Evolutionary conservation across 441 rosid species (phyloP).

Genomic region (Populus hybrid): DNA sequence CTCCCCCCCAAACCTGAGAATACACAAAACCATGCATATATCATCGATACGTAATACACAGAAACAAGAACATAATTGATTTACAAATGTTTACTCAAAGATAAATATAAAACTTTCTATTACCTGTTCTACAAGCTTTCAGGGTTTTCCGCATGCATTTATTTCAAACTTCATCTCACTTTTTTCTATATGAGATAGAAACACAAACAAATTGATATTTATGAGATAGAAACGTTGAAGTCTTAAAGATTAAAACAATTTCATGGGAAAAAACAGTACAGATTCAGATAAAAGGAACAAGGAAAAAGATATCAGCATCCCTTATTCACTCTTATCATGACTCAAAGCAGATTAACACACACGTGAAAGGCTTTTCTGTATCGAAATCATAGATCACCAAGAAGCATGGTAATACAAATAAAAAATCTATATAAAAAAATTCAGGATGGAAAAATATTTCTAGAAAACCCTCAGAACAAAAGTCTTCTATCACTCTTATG

Average conservation of each 20-base stretch:
- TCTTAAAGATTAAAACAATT: too few relatives aligned
- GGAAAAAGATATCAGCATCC: background rate
- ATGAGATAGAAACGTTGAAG: background rate
- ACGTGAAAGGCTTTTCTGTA: background rate
- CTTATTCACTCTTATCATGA: background rate
- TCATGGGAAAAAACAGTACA: background rate
- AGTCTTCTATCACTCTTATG: background rate
- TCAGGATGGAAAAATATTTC: too few relatives aligned
- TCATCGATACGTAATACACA: background rate
- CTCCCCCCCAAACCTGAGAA: slow-evolving; percentile 1
- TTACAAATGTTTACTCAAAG: background rate
- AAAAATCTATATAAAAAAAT: background rate
- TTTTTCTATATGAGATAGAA: background rate
- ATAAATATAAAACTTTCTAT: background rate
- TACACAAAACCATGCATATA: background rate
- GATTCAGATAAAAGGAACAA: background rate
- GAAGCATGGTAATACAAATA: background rate
- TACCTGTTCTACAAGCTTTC: background rate
- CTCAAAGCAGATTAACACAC: background rate
- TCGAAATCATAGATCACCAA: background rate
- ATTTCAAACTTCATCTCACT: too few relatives aligned
- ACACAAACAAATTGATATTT: background rate
- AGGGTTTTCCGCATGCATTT: background rate
- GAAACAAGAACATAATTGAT: background rate
- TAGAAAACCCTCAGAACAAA: background rate